Evolutionary conservation across 1,139 yeast genomes (phyloP), one percentile per base, ranked within the genome.

Genomic region (Suhomyces ambrosiae): DNA sequence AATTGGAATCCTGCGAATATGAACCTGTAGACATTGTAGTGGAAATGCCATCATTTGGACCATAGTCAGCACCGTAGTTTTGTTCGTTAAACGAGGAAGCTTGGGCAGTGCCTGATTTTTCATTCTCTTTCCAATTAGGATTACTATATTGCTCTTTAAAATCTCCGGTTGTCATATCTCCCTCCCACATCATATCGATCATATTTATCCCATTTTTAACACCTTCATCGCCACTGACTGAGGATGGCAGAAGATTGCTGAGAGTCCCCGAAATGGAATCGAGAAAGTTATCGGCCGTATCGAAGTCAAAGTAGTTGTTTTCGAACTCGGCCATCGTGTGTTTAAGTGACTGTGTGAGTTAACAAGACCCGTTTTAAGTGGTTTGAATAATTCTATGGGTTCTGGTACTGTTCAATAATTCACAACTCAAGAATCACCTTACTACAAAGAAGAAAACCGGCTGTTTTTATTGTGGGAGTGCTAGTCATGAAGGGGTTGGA

Each of bases 211-310:
- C 35, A 7, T 23, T 23, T 16, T 40, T 42, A 25, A 27, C 17
- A 19, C 42, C 33, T 26, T 47, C 51, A 27, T 46, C 51, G 17
- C 51, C 49, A 19, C 50, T 44, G 17, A 40, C 29, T 18, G 56
- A 52, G 11, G 48, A 42, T 4, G 56, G 54, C 30, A 53, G 48
- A 13, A 48, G 39, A 23, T 44, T 41, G 24, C 32, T 48, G 28
- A 56, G 40, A 1, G 61, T 51, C 3, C 63, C 65, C 17, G 67
- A 58, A 15, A 68, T 58, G 30, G 58, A 54, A 37, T 56, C 62
- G 36, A 68, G 53, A 38, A 68, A 67, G 38, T 50, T 59, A 43
- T 68, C 71, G 19, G 72, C 58, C 28, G 59, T 51, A 23, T 62
- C 68, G 48, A 68, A 68, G 41, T 65, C 65, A 44, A 48, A 51